These are phyloP conservation scores for Nitzschia sp. DNA, from an alignment of 108 stramenopile genomes.

Conservation along the genomic window DNA sequence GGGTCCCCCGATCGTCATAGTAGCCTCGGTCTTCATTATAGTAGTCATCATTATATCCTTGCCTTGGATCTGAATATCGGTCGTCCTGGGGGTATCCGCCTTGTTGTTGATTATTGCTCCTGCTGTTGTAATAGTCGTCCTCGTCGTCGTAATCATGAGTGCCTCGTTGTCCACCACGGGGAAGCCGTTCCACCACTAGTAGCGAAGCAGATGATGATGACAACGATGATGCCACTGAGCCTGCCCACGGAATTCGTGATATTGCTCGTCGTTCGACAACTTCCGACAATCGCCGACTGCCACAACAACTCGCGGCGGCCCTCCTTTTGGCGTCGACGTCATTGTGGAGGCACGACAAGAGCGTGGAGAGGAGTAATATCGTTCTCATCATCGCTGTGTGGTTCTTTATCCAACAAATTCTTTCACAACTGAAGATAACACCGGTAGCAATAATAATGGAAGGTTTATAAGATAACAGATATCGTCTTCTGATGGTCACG, in stretches of 20 bases:
- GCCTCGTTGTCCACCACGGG: conserved; percentile 4
- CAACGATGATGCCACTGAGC: too few relatives aligned
- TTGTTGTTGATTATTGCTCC: not conserved
- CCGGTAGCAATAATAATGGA: too few relatives aligned
- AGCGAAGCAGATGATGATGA: not conserved
- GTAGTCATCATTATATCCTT: not conserved
- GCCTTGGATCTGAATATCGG: conserved; percentile 11
- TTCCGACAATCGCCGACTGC: not conserved
- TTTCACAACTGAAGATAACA: too few relatives aligned
- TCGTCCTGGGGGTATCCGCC: not conserved
- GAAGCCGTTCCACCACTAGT: not conserved
- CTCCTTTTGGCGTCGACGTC: not conserved
- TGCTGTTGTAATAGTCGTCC: not conserved
- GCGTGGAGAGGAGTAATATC: not conserved
- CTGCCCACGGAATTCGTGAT: too few relatives aligned
- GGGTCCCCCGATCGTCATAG: conserved; percentile 15
- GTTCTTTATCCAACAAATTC: too few relatives aligned
- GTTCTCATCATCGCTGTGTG: not conserved
- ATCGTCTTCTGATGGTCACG: too few relatives aligned
- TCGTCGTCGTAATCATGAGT: conserved; percentile 15
- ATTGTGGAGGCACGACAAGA: not conserved
- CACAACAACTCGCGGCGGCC: not conserved
- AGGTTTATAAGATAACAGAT: too few relatives aligned
- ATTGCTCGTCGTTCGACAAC: too few relatives aligned
- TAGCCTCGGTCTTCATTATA: conserved; percentile 1